Conservation (phyloP, 1,284 basidiomycete genomes). For the Rhodotorula sp. region DNA sequence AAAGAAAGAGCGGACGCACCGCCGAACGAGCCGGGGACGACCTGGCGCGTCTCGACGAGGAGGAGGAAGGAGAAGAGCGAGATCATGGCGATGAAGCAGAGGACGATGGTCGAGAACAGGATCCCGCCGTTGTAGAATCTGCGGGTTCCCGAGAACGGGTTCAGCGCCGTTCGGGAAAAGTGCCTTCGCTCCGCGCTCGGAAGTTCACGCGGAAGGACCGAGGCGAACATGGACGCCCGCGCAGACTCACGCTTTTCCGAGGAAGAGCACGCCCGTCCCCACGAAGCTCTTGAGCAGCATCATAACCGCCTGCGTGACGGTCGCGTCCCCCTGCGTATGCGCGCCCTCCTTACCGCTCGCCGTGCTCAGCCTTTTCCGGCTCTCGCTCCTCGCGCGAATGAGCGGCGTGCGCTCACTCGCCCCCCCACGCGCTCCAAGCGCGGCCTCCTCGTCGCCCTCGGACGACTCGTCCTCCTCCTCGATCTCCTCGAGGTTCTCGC, state of each 20-base stretch:
- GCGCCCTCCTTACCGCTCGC: conserved; percentile 11
- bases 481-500: conserved; percentile 76
- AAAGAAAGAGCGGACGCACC: conserved; percentile 56
- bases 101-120: conserved; percentile 79
- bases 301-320: conserved; percentile 80
- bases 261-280: conserved; percentile 92
- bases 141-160: not conserved
- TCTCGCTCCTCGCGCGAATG: conserved; percentile 22
- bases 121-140: conserved; percentile 95
- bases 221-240: no score
- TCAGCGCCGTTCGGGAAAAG: no score
- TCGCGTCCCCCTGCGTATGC: conserved; percentile 68
- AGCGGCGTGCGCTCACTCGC: conserved; percentile 28
- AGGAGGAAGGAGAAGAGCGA: conserved; percentile 94
- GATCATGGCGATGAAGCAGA: conserved; percentile 79
- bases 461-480: conserved; percentile 74
- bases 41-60: conserved; percentile 83
- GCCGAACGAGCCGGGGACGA: conserved; percentile 89
- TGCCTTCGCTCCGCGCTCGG: no score
- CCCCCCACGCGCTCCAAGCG: not conserved
- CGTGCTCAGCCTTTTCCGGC: conserved; percentile 43
- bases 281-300: conserved; percentile 96
- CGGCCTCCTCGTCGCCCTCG: conserved; percentile 50
- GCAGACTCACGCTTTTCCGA: conserved; percentile 79
- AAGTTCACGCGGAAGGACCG: not conserved